Base-by-base conservation (phyloP, 2,329 filamentous ascomycete genomes). In the Orbilia quercus region DNA sequence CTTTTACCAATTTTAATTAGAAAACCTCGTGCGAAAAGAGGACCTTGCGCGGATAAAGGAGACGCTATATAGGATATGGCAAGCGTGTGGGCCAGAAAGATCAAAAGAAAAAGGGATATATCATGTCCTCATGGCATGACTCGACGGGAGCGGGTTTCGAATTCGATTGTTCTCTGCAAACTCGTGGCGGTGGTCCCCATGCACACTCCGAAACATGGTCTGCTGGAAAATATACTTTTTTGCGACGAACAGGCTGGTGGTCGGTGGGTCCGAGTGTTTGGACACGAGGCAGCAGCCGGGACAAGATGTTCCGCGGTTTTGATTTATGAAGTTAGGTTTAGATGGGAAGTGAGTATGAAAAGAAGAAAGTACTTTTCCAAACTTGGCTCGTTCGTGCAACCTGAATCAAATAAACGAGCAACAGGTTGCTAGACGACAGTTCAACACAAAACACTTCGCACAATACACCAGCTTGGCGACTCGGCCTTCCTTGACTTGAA, bases 161-260 rank as follows among this genome's bases (percentile, higher is more conserved):
- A n/a, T n/a, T n/a, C n/a, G n/a, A n/a, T n/a, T n/a, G n/a, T n/a
- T n/a, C n/a, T n/a, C n/a, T 50, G 63, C 16, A 57, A 48, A 45
- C 48, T 59, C 14, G 44, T 18, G 14, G 28, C 9, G n/a, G n/a
- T n/a, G n/a, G 34, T 42, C 42, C 58, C 67, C 59, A 65, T 64
- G 67, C 59, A 67, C 63, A 57, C 28, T 42, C 48, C 54, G 31
- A 67, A 67, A 67, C 63, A 67, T 67, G 54, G 34, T 59, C 55
- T 47, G 63, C 58, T 45, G 53, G 34, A 40, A 48, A 34, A 5
- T 34, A 25, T 36, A 51, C 11, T 38, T 16, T 20, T 40, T 64
- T 18, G 59, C 48, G 23, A 64, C 36, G n/a, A n/a, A n/a, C n/a
- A n/a, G n/a, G n/a, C n/a, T n/a, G 16, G 42, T 45, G 47, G 36